phyloP scores from a whole-genome alignment of 2,329 filamentous ascomycete genomes.

The Exophiala bonariae region DNA sequence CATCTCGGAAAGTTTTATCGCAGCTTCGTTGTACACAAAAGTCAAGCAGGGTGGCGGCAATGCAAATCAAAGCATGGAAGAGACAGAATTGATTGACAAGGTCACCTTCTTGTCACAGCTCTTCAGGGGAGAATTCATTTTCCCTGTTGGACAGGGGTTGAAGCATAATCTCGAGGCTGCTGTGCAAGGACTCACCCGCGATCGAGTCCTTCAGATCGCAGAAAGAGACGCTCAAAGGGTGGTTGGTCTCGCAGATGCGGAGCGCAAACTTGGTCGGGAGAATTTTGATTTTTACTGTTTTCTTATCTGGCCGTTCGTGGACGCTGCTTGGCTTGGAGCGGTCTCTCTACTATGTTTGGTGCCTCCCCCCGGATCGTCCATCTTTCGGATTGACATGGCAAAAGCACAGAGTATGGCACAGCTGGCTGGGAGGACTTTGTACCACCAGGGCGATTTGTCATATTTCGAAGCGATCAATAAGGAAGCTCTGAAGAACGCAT shows the following conservation, averaged over 20 bases:
- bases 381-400: slow-evolving; percentile 74
- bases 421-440: slow-evolving; percentile 88
- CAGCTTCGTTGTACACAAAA: slow-evolving; percentile 82
- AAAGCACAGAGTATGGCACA: slow-evolving; percentile 81
- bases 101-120: slow-evolving; percentile 86
- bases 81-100: slow-evolving; percentile 71
- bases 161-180: slow-evolving; percentile 78
- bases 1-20: slow-evolving; percentile 88
- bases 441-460: slow-evolving; percentile 93
- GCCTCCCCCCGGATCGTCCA: slow-evolving; percentile 56
- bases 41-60: slow-evolving; percentile 91
- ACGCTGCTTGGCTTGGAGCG: slow-evolving; percentile 87
- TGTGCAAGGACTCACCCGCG: slow-evolving; percentile 71
- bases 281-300: slow-evolving; percentile 99
- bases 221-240: slow-evolving; percentile 55
- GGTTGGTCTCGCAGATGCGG: slow-evolving; percentile 73
- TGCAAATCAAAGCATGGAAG: slow-evolving; percentile 74
- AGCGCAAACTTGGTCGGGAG: slow-evolving; percentile 78
- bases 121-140: slow-evolving; percentile 96
- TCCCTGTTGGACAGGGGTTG: slow-evolving; percentile 76
- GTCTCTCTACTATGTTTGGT: slow-evolving; percentile 85
- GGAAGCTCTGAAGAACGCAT: slow-evolving; percentile 93
- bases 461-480: slow-evolving; percentile 99
- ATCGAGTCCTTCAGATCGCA: slow-evolving; percentile 71
- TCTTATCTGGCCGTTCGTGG: slow-evolving; percentile 96